Conservation (phyloP, 305 asterid genomes). For the Fraxinus sp. region DNA sequence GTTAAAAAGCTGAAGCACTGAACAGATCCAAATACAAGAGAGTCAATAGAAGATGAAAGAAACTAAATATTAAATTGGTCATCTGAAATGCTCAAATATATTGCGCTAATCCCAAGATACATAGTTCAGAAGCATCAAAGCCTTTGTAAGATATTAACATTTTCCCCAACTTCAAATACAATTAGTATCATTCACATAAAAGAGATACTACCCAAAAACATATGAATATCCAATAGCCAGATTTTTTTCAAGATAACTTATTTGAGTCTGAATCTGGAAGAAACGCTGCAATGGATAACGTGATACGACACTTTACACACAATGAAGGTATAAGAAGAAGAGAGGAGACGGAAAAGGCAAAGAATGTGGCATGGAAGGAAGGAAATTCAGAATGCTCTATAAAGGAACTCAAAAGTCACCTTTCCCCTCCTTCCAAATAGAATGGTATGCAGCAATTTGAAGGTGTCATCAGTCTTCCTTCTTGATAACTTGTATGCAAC, state of each 20-base stretch:
- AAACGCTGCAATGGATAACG: constrained; percentile 7
- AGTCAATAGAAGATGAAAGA: neutral
- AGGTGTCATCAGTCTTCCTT: constrained; percentile 80
- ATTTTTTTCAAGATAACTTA: constrained; percentile 4
- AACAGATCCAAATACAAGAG: neutral
- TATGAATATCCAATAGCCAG: neutral
- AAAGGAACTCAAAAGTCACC: constrained; percentile 44
- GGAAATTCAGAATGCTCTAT: constrained; percentile 8
- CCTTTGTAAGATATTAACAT: neutral
- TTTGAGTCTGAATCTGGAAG: neutral
- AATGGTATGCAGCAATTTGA: constrained; percentile 69
- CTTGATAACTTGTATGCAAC: constrained; percentile 79
- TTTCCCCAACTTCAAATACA: neutral
- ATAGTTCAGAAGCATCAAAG: neutral
- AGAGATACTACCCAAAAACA: neutral
- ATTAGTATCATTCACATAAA: neutral
- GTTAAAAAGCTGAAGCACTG: neutral
- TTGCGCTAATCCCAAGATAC: neutral
- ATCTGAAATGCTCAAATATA: neutral
- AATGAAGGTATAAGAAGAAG: neutral
- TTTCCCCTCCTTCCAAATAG: constrained; percentile 89
- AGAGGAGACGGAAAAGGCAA: neutral
- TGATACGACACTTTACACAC: neutral
- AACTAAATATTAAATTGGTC: neutral
- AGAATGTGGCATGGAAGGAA: neutral